Conservation (phyloP, 192 early-diverging fungal species). For the Backusella westeae region DNA sequence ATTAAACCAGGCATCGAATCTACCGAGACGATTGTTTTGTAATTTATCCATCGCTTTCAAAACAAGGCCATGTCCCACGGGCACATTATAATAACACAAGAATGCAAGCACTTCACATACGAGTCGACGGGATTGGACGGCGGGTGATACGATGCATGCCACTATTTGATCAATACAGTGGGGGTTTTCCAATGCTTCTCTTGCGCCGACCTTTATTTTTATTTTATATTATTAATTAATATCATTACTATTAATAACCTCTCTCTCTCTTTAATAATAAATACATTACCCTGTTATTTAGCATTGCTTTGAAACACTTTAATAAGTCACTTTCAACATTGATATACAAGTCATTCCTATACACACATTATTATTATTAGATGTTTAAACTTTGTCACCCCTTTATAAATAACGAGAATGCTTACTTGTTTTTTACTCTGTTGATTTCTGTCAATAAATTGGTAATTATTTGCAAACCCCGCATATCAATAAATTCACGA, state of each 20-base stretch:
- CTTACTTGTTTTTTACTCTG: slow-evolving; percentile 47
- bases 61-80: slow-evolving; percentile 68
- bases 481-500: slow-evolving; percentile 71
- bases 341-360: slow-evolving; percentile 62
- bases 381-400: neutral
- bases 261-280: neutral
- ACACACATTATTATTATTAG: slow-evolving; percentile 14
- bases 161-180: slow-evolving; percentile 68
- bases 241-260: neutral
- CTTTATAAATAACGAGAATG: neutral
- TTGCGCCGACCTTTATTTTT: slow-evolving; percentile 57
- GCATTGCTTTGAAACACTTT: slow-evolving; percentile 72
- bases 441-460: slow-evolving; percentile 63
- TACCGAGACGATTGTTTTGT: slow-evolving; percentile 59
- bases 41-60: slow-evolving; percentile 72
- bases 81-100: slow-evolving; percentile 73
- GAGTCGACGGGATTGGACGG: slow-evolving; percentile 63
- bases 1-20: slow-evolving; percentile 77
- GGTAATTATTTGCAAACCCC: slow-evolving; percentile 66
- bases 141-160: slow-evolving; percentile 70
- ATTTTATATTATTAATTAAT: neutral
- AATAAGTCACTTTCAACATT: slow-evolving; percentile 76
- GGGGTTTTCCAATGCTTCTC: slow-evolving; percentile 68
- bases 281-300: slow-evolving; percentile 57
- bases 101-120: slow-evolving; percentile 77